A percentile compares a stretch with the other conserved stretches of the same genome.
Conservation (phyloP, 139 green algal species). For the Spirogloea muscicola region DNA sequence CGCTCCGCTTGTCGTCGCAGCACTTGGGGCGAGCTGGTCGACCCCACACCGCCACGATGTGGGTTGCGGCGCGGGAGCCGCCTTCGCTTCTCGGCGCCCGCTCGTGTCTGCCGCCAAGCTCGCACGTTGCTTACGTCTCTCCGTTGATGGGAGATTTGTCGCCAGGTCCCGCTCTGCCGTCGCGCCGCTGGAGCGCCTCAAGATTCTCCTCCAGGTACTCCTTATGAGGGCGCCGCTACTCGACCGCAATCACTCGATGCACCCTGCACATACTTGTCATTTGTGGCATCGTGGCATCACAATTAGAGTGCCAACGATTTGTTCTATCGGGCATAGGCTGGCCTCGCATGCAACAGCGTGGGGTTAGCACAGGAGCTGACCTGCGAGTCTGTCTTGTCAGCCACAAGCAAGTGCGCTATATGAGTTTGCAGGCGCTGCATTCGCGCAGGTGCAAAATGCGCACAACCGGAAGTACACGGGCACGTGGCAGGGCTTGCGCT, state of each 20-base stretch:
- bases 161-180: conserved; percentile 93
- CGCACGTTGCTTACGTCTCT: background rate
- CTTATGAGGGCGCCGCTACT: no score
- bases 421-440: background rate
- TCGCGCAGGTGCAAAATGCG: conserved; percentile 76
- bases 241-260: no score
- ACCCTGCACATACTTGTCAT: no score
- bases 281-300: background rate
- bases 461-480: conserved; percentile 81
- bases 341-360: background rate
- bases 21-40: no score
- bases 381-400: background rate
- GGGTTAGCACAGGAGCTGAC: background rate
- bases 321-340: background rate
- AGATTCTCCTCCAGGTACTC: conserved; percentile 79
- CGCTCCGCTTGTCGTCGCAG: no score
- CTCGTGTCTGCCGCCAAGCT: background rate
- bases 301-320: background rate
- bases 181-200: conserved; percentile 90
- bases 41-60: background rate
- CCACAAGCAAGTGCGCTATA: background rate
- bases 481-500: conserved; percentile 57
- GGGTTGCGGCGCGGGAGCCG: no score
- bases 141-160: conserved; percentile 2
- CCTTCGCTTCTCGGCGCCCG: background rate